Evolutionary conservation across 2,329 filamentous ascomycete species (phyloP).

Genomic region (Xylariaceae sp.): DNA sequence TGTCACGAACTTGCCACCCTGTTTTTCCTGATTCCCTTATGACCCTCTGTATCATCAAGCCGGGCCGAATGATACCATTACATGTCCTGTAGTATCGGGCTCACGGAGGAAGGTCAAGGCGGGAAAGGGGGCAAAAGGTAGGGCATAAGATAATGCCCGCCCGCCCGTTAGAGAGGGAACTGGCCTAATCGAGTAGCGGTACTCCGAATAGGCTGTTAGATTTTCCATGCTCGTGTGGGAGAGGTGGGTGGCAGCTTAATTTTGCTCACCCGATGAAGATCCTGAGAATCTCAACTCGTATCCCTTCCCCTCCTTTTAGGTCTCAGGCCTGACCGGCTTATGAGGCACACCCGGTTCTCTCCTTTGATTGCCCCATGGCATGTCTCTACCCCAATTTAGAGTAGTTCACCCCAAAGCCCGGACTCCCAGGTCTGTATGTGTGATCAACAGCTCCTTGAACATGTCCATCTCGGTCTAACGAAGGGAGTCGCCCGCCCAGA

Average conservation of each 20-base stretch:
- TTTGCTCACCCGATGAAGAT: not conserved
- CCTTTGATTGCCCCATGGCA: not conserved
- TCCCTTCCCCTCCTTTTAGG: not conserved
- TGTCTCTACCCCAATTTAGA: not conserved
- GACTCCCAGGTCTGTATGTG: not conserved
- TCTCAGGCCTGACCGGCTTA: not conserved
- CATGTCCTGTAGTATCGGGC: not conserved
- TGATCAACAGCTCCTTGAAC: not conserved
- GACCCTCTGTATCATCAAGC: not conserved
- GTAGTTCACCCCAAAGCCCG: not conserved
- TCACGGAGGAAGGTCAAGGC: not conserved
- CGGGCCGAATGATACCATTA: not conserved
- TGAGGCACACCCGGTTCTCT: not conserved
- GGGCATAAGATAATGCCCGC: not conserved
- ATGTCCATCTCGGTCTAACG: not conserved
- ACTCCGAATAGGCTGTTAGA: not conserved
- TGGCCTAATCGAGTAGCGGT: not conserved
- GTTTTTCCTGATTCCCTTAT: not conserved
- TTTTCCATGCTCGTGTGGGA: not conserved
- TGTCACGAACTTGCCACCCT: not conserved
- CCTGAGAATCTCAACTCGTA: not conserved
- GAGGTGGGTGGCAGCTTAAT: not conserved
- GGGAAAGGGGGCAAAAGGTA: not conserved
- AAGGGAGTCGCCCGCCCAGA: not conserved
- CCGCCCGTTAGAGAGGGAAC: not conserved